A percentile compares a stretch with the other conserved stretches of the same genome.
Conservation (phyloP, 2,329 filamentous ascomycete species). For the Epichloe glyceriae region DNA sequence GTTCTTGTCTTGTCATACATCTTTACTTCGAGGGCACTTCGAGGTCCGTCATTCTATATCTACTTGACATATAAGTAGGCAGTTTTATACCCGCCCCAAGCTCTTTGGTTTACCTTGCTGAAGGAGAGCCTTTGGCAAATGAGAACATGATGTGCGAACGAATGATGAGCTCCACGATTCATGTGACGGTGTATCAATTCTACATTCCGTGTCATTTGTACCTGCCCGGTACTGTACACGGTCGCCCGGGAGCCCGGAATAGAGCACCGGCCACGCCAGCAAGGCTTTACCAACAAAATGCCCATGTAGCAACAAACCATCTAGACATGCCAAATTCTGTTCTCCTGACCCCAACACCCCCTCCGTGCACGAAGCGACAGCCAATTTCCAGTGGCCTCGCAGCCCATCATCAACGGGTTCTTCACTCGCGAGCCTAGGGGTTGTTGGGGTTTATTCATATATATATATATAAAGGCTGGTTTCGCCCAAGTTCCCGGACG, state of each 20-base stretch:
- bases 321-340: not conserved
- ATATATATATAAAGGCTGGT: no score
- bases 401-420: no score
- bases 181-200: no score
- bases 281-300: no score
- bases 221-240: not conserved
- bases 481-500: no score
- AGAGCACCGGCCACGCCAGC: not conserved
- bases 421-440: no score
- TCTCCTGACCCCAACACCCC: not conserved
- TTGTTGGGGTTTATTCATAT: no score
- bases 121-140: not conserved
- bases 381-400: not conserved
- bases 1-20: not conserved
- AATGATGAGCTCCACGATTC: no score
- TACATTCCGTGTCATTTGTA: not conserved
- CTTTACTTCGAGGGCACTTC: not conserved
- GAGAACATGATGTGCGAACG: no score
- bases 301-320: not conserved
- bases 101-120: not conserved
- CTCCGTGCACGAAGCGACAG: not conserved
- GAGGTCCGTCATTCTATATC: not conserved
- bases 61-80: not conserved
- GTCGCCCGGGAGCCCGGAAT: not conserved
- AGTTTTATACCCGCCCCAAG: constrained; percentile 1